Conservation (phyloP, 1,284 basidiomycete species). For the Papiliotrema laurentii region DNA sequence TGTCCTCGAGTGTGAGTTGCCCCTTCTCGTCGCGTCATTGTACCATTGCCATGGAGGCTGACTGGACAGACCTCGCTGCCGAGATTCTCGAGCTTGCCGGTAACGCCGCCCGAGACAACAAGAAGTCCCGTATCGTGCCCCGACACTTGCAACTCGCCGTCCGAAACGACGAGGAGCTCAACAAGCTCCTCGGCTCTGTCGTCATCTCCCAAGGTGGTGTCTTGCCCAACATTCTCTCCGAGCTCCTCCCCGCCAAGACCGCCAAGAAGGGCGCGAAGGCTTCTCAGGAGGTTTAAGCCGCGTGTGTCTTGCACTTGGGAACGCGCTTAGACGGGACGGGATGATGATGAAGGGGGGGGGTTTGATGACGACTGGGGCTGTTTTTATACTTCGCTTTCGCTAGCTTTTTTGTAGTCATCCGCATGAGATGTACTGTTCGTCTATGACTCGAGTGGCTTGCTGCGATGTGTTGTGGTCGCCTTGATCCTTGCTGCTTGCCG, state of each 20-base stretch:
- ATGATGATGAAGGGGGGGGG: background rate
- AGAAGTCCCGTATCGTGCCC: constrained; percentile 83
- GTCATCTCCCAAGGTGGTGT: constrained; percentile 91
- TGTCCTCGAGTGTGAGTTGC: constrained; percentile 45
- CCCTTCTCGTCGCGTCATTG: background rate
- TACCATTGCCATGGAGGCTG: constrained; percentile 7
- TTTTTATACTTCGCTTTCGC: constrained; percentile 29
- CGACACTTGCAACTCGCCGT: constrained; percentile 86
- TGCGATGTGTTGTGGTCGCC: too few relatives aligned
- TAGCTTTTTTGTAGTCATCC: constrained; percentile 26
- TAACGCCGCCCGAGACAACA: constrained; percentile 60
- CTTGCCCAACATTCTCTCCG: constrained; percentile 64
- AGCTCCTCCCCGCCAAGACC: constrained; percentile 64
- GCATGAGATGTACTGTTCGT: constrained; percentile 7
- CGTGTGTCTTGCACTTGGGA: background rate
- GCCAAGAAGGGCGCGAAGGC: constrained; percentile 38
- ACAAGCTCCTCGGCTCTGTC: constrained; percentile 61
- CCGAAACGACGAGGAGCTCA: constrained; percentile 74
- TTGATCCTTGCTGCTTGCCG: too few relatives aligned
- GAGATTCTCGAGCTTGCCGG: constrained; percentile 86
- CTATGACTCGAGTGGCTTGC: too few relatives aligned
- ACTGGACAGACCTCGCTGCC: constrained; percentile 60
- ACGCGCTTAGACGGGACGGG: background rate
- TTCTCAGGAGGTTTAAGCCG: constrained; percentile 41
- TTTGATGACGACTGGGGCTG: background rate